These are phyloP conservation scores for Erodium trifolium DNA, from an alignment of 441 rosid species.

Conservation along the genomic window DNA sequence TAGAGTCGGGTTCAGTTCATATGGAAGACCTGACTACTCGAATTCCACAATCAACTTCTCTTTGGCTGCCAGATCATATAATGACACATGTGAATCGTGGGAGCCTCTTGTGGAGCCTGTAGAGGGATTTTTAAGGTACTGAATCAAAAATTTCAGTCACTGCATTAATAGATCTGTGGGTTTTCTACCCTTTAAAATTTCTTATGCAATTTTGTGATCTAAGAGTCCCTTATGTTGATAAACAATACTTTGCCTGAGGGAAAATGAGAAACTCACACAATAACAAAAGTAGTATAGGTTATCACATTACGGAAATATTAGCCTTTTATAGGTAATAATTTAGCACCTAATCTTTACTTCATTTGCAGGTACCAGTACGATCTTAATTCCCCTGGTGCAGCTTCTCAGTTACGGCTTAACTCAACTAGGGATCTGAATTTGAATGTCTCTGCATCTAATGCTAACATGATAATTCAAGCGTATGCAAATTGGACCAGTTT, in stretches of 20 bases:
- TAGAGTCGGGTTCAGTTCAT: conserved; percentile 3
- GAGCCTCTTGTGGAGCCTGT: conserved; percentile 6
- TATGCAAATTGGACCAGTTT: conserved; percentile 95
- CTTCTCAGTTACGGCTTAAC: conserved; percentile 78
- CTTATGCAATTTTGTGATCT: background rate
- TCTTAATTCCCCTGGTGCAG: conserved; percentile 65
- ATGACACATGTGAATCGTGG: background rate
- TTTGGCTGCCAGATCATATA: conserved; percentile 3
- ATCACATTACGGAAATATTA: too few species aligned
- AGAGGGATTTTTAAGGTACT: background rate
- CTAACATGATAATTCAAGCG: conserved; percentile 92
- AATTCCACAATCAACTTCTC: background rate
- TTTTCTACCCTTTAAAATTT: background rate
- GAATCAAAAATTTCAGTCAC: background rate
- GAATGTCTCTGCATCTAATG: conserved; percentile 76
- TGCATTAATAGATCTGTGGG: background rate
- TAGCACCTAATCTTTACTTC: conserved; percentile 10
- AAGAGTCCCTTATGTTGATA: background rate
- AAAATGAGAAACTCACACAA: too few species aligned
- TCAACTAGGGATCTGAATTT: conserved; percentile 73
- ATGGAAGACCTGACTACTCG: background rate
- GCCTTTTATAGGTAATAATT: background rate
- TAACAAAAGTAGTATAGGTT: too few species aligned
- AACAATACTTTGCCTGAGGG: too few species aligned
- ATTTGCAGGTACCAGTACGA: conserved; percentile 50